Base-by-base conservation (phyloP, 192 early-diverging fungal genomes). In the Coemansia sp. region DNA sequence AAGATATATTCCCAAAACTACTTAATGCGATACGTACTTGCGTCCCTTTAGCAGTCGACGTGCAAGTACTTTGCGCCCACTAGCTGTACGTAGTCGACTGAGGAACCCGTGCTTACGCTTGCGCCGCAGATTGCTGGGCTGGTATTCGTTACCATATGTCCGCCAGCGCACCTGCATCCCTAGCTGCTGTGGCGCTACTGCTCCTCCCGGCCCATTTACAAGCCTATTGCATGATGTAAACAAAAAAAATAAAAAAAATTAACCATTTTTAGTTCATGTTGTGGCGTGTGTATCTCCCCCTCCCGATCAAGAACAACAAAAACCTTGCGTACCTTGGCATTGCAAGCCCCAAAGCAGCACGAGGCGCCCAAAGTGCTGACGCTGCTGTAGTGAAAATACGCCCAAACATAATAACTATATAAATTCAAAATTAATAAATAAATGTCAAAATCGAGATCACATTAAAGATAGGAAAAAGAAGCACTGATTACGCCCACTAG, bases 31-130 rank as follows among this genome's bases (percentile, higher is more conserved):
- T 64, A 99, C 84, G 76, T 74, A 86, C 69, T 91, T 92, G 74
- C 97, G 87, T 31, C 97, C 97, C 85, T 99, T 99, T 61, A 94
- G 60, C 68, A 85, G 87, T 17, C 97, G 85, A 59, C 93, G 85
- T 14, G 72, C 69, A 31, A 99, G 78, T 1, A 94, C 86, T 67
- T 86, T 90, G 25, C 93, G 86, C 5, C 97, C 97, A 19, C 76
- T 86, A 61, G 90, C 89, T 36, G 90, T 93, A 65, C 89, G 80
- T 68, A 95, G 75, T 12, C 97, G 85, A 45, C 85, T 80, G 72
- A 97, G 86, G 79, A 97, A 99, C 59, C 97, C 97, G 79, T 93
- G 92, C 74, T 88, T 87, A 66, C 96, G 86, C 85, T 98, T 98
- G 38, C 96, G 90, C 59, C 93, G 92, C 12, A 94, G 69, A 60